Percentiles rank a stretch among this genome's conserved stretches.
Conservation (phyloP, 441 rosid species). For the Breynia disticha region DNA sequence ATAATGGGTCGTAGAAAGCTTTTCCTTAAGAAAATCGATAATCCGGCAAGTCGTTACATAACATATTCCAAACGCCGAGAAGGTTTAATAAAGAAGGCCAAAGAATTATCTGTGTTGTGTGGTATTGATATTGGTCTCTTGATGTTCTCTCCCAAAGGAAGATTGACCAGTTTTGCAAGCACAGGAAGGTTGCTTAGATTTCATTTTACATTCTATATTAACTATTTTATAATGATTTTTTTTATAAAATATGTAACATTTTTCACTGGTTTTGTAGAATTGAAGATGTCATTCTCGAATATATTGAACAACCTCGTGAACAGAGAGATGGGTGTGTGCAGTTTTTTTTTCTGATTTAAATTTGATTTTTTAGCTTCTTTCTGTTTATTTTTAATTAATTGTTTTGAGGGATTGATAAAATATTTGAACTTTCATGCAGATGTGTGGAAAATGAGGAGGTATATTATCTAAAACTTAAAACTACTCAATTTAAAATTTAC, state of each 20-base stretch:
- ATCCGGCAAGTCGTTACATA: not conserved
- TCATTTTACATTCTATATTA: no score
- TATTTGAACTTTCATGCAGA: no score
- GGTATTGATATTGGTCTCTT: slow-evolving; percentile 19
- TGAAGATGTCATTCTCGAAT: slow-evolving; percentile 27
- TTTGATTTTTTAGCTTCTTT: no score
- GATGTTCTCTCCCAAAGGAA: slow-evolving; percentile 21
- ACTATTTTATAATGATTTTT: no score
- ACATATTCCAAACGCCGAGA: slow-evolving; percentile 24
- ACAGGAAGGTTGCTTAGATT: slow-evolving; percentile 15
- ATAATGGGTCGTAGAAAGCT: slow-evolving; percentile 15
- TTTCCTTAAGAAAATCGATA: slow-evolving; percentile 12
- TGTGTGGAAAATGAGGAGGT: no score
- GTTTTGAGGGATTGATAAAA: no score
- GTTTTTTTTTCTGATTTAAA: no score
- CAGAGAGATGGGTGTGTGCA: not conserved
- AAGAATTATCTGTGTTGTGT: slow-evolving; percentile 19
- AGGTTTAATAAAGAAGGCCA: slow-evolving; percentile 21
- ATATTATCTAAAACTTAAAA: no score
- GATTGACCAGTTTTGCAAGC: slow-evolving; percentile 15
- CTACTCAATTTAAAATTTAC: no score
- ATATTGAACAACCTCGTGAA: slow-evolving; percentile 8
- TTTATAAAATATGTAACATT: no score
- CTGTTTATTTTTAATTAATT: no score
- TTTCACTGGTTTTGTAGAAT: not conserved